Evolutionary conservation across 2,329 filamentous ascomycete genomes (phyloP), one percentile per base, ranked within the genome.

Genomic region (Ampelomyces quisqualis): DNA sequence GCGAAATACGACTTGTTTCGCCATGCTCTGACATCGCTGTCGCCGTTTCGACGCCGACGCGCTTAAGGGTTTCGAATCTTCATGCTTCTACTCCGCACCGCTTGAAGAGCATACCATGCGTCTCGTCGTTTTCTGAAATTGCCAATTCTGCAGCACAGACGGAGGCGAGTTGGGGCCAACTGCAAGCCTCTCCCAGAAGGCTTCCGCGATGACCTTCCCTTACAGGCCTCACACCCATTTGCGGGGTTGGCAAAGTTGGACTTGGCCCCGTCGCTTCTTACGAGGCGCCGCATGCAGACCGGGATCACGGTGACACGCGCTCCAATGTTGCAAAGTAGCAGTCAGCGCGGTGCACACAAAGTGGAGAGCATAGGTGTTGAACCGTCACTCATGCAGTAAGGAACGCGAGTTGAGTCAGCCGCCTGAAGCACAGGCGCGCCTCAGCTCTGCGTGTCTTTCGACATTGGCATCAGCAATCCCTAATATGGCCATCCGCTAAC

Each of bases 241-340:
- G 62, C 58, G 62, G 62, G 62, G 58, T 60, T 58, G 46, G 53
- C 47, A 53, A 38, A 51, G 45, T 37, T 42, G 45, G 37, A 51
- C 44, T 34, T 40, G 46, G 35, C 32, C 39, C 31, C 34, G 33
- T 43, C 38, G 27, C 38, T 51, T 55, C 52, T 57, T 53, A 55
- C 47, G 32, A 55, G 49, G 46, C 50, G 55, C 52, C 44, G 55
- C 51, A 56, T 62, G 57, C 58, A 58, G 40, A 32, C 37, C 26
- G 45, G 36, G 37, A 45, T 37, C 44, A 32, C 33, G 45, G 48
- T 56, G 47, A 51, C 51, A 43, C 18, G 45, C 41, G 50, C 51
- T 51, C 49, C 44, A 43, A 56, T 49, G 48, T 40, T 43, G 47
- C 51, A 51, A 56, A 55, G 21, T 19, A 55, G 42, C 43, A 42